These are phyloP conservation scores for Penicillium sp. DNA, from an alignment of 2,329 filamentous ascomycete genomes.

Conservation along the genomic window DNA sequence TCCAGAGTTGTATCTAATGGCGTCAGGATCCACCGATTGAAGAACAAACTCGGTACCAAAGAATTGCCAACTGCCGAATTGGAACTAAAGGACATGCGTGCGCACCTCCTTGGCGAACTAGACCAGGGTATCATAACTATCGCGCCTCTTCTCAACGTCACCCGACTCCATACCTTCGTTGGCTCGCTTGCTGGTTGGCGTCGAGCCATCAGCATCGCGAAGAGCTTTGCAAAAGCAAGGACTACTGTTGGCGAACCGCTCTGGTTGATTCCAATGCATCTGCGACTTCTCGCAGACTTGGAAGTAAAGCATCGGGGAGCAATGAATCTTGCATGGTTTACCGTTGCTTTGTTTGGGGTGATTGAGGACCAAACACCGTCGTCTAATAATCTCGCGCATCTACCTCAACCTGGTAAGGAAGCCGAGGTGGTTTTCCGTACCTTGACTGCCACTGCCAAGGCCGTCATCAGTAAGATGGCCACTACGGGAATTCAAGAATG, in stretches of 20 bases:
- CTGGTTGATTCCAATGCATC: constrained; percentile 42
- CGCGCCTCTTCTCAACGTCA: constrained; percentile 67
- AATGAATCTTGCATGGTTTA: constrained; percentile 40
- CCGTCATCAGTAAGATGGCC: constrained; percentile 36
- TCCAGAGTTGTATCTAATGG: constrained; percentile 57
- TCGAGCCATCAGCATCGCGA: constrained; percentile 41
- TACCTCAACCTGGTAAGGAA: constrained; percentile 37
- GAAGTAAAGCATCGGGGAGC: constrained; percentile 40
- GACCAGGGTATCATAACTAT: constrained; percentile 68
- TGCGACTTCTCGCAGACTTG: constrained; percentile 38
- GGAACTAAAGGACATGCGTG: constrained; percentile 57
- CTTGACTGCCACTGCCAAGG: constrained; percentile 35
- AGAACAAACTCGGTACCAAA: constrained; percentile 69
- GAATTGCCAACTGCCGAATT: constrained; percentile 71
- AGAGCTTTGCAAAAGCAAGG: constrained; percentile 42
- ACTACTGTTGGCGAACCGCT: constrained; percentile 38
- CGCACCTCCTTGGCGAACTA: constrained; percentile 64
- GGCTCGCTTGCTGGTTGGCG: constrained; percentile 40
- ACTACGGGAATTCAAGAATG: constrained; percentile 37
- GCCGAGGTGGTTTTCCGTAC: constrained; percentile 29
- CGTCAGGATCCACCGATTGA: constrained; percentile 64
- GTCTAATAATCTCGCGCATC: constrained; percentile 45
- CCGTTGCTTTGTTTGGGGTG: constrained; percentile 28
- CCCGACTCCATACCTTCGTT: constrained; percentile 44
- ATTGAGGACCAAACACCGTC: constrained; percentile 54